Base-by-base conservation (phyloP, 2,329 filamentous ascomycete genomes). In the Diaporthe caulivora region DNA sequence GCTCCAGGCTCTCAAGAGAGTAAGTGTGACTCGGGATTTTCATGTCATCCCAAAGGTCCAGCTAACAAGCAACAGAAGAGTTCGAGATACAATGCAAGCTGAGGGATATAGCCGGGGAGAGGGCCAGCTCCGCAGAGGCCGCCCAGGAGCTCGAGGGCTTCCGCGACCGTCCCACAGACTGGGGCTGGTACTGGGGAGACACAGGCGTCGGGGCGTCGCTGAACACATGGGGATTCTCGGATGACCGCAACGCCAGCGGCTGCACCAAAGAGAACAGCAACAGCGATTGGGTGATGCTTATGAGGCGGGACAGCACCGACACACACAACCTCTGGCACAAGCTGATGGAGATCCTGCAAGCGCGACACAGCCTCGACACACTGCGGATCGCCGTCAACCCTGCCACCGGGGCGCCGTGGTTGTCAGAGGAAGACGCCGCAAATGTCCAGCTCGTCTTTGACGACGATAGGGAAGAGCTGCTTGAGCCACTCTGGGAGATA, bases 341-440 rank as follows among this genome's bases (percentile, higher is more conserved):
- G 60, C 57, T 79, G 31, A 77, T 80, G 77, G 79, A 80, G 74
- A 70, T 80, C 13, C 79, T 78, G 78, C 77, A 79, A n/a, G 76
- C 78, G 6, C 74, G 76, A 24, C 58, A 79, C 21, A 78, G 76
- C 13, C 47, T 80, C 31, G 78, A 80, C 44, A 71, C 72, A 7
- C 73, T 80, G 26, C 71, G 74, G 18, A 72, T 77, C 42, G 76
- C 79, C 6, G 54, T 73, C 47, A 71, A 77, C 70, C 77, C 78
- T 15, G 49, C 72, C 4, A 78, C 76, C 1, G 71, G 72, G 7
- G 57, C 53, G n/a, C 75, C 78, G 5, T 79, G 76, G 55, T 54
- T 79, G n/a, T 74, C 72, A 18, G 24, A 72, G 15, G 21, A 60
- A 18, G 74, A 78, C n/a, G 57, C 74, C 13, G 54, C 75, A 15